Evolutionary conservation across 2,329 filamentous ascomycete species (phyloP), one percentile per base, ranked within the genome.

Genomic region (Trichoderma lentiforme): DNA sequence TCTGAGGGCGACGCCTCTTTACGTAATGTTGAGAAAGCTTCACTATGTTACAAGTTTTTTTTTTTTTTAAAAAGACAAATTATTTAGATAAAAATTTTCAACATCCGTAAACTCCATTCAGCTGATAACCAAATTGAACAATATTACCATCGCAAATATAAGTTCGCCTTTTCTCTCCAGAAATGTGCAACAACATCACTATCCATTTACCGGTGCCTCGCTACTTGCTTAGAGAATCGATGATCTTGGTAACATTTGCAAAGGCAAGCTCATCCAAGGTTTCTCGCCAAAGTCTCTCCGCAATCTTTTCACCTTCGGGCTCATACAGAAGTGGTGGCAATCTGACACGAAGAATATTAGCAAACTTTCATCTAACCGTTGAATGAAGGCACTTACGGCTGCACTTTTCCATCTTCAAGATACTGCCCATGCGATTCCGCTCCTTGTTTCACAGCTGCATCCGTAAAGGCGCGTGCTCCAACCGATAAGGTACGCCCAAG

Each of bases 371-470:
- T 36, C 6, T 9, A 5, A 6, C 14, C 14, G 21, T 36, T 11
- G 28, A 28, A 12, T 26, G 1, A 12, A n/a, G 15, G 8, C 3
- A 66, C 63, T 56, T 12, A 66, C 63, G 65, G 65, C 47, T 68
- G 65, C 2, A 68, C 26, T 12, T 68, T 68, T 14, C 65, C 65
- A 24, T 68, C 65, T n/a, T 68, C 65, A 11, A 68, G 32, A 47
- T 68, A 68, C 34, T 68, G 53, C n/a, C 65, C 65, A 11, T 68
- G 65, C 11, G 65, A 68, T 12, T 68, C 65, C 4, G 53, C 3
- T 24, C 65, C 65, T 6, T 68, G 65, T 11, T 60, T 68, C 3
- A 68, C 65, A 32, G 26, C 65, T 7, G 53, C 53, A 68, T 68
- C 65, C 1, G 53, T 60, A 58, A 68, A 58, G 3, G 65, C 65